Evolutionary conservation across 352 stramenopile genomes (phyloP).

Genomic region (Phytophthora citrophthora): DNA sequence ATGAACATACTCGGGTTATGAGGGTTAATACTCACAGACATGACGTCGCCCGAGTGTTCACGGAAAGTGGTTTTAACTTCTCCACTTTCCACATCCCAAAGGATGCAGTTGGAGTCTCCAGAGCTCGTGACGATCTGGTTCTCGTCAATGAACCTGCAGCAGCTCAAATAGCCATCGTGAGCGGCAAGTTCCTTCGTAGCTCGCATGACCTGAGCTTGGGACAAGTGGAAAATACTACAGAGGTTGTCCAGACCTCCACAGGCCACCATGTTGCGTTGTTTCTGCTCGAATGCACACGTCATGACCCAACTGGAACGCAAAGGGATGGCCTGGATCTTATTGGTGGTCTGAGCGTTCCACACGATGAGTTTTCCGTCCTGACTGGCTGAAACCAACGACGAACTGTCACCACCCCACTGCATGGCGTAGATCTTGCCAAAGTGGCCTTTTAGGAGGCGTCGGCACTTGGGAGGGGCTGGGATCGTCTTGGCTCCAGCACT

Average conservation of each 20-base stretch:
- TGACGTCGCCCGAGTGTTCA: constrained; percentile 98
- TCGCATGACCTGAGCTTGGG: constrained; percentile 89
- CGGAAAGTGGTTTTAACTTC: constrained; percentile 96
- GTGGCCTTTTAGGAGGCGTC: constrained; percentile 97
- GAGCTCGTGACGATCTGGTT: constrained; percentile 93
- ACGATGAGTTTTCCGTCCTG: constrained; percentile 99
- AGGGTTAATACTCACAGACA: constrained; percentile 96
- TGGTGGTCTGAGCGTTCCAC: constrained; percentile 98
- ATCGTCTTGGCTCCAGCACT: constrained; percentile 75
- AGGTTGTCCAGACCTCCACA: constrained; percentile 99
- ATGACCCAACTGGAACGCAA: constrained; percentile 99
- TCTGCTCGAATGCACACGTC: constrained; percentile 99
- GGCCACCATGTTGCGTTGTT: constrained; percentile 96
- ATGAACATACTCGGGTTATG: constrained; percentile 98
- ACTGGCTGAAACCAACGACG: constrained; percentile 92
- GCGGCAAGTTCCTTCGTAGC: constrained; percentile 95
- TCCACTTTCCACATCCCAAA: constrained; percentile 97
- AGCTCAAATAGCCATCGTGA: constrained; percentile 98
- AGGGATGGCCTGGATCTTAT: constrained; percentile 97
- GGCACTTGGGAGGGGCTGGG: constrained; percentile 90
- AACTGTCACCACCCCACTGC: constrained; percentile 96
- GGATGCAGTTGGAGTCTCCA: constrained; percentile 98
- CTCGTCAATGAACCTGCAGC: constrained; percentile 98
- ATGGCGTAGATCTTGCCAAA: constrained; percentile 99
- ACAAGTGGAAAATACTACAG: constrained; percentile 99